A percentile compares a stretch with the other conserved stretches of the same genome.
Evolutionary conservation across 805 yeast species (phyloP).

Genomic region (Candida caryicola): DNA sequence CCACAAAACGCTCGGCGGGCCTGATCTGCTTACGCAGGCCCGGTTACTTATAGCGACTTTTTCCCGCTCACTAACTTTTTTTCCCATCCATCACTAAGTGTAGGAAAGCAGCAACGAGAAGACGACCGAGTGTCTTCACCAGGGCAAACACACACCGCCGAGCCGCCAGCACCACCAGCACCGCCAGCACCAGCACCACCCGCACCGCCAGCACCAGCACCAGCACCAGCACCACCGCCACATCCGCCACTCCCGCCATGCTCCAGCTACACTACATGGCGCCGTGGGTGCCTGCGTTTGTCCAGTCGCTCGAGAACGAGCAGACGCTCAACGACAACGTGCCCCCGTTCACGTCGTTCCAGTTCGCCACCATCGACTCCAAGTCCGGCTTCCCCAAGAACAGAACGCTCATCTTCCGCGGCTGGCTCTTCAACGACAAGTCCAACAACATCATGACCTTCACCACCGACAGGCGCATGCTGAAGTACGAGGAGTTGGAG

Average conservation of each 20-base stretch:
- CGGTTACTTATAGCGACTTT: too few relatives aligned
- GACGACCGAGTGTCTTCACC: too few relatives aligned
- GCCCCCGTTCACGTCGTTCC: conserved; percentile 57
- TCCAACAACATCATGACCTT: conserved; percentile 65
- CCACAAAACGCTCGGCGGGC: too few relatives aligned
- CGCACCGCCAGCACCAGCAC: too few relatives aligned
- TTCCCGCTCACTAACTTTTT: too few relatives aligned
- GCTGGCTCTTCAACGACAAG: conserved; percentile 69
- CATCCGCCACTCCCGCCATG: conserved; percentile 16
- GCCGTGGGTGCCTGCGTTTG: conserved; percentile 74
- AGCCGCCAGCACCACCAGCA: too few relatives aligned
- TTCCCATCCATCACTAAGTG: conserved; percentile 1
- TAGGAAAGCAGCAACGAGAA: too few relatives aligned
- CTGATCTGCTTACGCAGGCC: too few relatives aligned
- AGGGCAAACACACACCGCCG: too few relatives aligned
- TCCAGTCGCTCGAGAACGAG: conserved; percentile 50
- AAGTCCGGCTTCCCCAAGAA: conserved; percentile 53
- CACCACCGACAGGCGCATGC: conserved; percentile 69
- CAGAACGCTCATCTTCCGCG: conserved; percentile 70
- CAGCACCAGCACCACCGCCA: too few relatives aligned
- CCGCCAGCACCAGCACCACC: too few relatives aligned
- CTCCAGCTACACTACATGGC: conserved; percentile 44
- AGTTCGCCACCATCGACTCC: conserved; percentile 63
- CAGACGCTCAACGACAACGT: conserved; percentile 19
- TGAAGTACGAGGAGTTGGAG: conserved; percentile 53